A percentile compares a stretch with the other conserved stretches of the same genome.
Conservation (phyloP, 2,329 filamentous ascomycete species). For the Beauveria pseudobassiana region DNA sequence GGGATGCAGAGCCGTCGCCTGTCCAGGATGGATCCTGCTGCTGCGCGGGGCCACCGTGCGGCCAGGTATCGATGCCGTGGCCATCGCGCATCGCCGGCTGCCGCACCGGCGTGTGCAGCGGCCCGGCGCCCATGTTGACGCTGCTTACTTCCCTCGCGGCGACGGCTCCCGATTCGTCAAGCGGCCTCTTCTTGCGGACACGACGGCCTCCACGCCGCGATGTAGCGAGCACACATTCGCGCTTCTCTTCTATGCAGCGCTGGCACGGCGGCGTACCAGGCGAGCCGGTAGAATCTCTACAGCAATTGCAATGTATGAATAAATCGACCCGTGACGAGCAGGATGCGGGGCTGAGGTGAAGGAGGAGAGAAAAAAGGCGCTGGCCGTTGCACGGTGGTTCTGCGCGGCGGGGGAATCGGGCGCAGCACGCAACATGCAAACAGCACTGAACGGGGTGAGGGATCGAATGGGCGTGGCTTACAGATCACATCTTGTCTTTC, state of each 20-base stretch:
- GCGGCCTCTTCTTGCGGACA: conserved; percentile 7
- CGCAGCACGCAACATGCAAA: neutral
- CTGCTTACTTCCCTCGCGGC: neutral
- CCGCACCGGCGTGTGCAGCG: neutral
- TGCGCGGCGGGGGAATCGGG: neutral
- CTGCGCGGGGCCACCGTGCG: neutral
- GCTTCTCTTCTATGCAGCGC: conserved; percentile 29
- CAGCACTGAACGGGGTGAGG: neutral
- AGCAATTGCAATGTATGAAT: neutral
- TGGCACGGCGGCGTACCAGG: conserved; percentile 30
- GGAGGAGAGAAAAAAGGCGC: neutral
- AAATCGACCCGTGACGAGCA: neutral
- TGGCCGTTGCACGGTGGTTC: neutral
- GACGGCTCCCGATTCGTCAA: neutral
- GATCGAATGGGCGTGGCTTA: conserved; percentile 14
- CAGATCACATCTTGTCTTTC: conserved; percentile 27
- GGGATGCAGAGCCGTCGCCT: conserved; percentile 4
- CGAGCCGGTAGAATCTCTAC: conserved; percentile 26
- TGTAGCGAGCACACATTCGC: conserved; percentile 33
- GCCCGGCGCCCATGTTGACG: neutral
- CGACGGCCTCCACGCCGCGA: conserved; percentile 30
- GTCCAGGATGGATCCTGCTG: conserved; percentile 8
- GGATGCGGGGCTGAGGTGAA: no score
- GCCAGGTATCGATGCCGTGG: conserved; percentile 12
- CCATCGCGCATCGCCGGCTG: neutral